Percentiles rank a stretch among this genome's conserved stretches.
These are phyloP conservation scores for Microbotryum intermedium DNA, from an alignment of 1,284 basidiomycete species.

Conservation along the genomic window DNA sequence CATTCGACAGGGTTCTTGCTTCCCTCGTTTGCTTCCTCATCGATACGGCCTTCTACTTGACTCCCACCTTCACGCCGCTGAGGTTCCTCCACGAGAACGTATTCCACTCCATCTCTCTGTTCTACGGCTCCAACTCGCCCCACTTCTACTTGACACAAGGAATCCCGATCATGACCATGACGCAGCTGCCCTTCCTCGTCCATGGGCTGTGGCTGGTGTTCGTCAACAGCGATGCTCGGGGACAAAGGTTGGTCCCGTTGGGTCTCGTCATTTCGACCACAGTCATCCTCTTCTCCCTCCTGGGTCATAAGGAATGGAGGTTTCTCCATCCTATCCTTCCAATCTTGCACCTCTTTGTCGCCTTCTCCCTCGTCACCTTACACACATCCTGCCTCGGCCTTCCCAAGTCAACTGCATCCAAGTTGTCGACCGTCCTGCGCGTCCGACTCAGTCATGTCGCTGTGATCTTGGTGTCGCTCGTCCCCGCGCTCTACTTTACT, in stretches of 20 bases:
- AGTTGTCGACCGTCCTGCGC: conserved; percentile 1
- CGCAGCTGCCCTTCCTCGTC: conserved; percentile 49
- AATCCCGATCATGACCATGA: conserved; percentile 68
- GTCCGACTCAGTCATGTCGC: conserved; percentile 42
- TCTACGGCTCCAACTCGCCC: conserved; percentile 81
- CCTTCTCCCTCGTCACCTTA: conserved; percentile 53
- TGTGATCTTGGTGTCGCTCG: conserved; percentile 45
- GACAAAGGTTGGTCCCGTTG: not conserved
- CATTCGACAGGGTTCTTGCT: conserved; percentile 3
- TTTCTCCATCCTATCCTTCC: conserved; percentile 90
- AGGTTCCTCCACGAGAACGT: conserved; percentile 76
- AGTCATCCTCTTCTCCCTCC: conserved; percentile 61
- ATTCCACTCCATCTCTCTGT: conserved; percentile 66
- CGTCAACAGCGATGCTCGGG: not conserved
- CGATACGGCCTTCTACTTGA: conserved; percentile 63
- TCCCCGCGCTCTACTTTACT: conserved; percentile 58
- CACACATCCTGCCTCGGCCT: not conserved
- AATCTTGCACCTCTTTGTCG: conserved; percentile 68
- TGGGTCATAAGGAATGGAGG: conserved; percentile 91
- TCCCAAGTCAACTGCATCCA: not conserved
- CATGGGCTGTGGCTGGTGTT: conserved; percentile 1
- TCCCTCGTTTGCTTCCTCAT: conserved; percentile 40
- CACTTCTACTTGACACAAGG: conserved; percentile 86
- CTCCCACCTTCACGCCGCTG: conserved; percentile 62
- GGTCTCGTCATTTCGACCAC: conserved; percentile 37